A percentile compares a stretch with the other conserved stretches of the same genome.
Evolutionary conservation across 495 filamentous ascomycete species (phyloP).

Genomic region (Penicillium mononematosum): DNA sequence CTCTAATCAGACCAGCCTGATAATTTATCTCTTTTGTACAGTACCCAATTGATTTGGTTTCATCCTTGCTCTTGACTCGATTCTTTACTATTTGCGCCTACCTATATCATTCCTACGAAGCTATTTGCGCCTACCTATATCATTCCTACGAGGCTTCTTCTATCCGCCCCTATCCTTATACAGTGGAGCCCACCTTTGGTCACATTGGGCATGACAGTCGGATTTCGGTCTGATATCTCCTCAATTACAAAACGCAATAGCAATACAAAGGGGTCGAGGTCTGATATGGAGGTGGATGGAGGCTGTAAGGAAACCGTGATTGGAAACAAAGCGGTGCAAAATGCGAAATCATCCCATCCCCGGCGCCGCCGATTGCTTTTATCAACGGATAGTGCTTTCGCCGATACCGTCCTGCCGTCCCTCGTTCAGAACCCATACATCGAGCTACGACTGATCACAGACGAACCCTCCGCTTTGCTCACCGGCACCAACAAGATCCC

Average conservation of each 20-base stretch:
- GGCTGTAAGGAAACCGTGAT: constrained; percentile 22
- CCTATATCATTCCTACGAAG: neutral
- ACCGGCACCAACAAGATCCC: constrained; percentile 46
- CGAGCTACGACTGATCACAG: constrained; percentile 48
- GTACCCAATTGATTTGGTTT: neutral
- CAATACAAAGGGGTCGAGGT: constrained; percentile 17
- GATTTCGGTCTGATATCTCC: constrained; percentile 17
- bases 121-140: no score
- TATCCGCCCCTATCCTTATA: neutral
- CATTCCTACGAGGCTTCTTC: neutral
- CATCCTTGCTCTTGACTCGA: neutral
- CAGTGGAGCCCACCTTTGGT: neutral
- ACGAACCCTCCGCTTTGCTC: constrained; percentile 46
- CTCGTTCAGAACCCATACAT: constrained; percentile 42
- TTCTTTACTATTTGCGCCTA: neutral
- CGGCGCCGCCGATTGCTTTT: constrained; percentile 45
- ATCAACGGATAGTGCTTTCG: constrained; percentile 47
- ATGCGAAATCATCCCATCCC: constrained; percentile 10
- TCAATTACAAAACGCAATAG: constrained; percentile 10
- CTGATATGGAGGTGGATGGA: constrained; percentile 38
- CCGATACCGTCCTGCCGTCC: constrained; percentile 41
- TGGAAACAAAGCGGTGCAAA: constrained; percentile 12
- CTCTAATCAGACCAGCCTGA: constrained; percentile 10
- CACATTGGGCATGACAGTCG: constrained; percentile 30
- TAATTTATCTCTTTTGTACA: constrained; percentile 12